These are phyloP conservation scores for Penicillium roqueforti DNA, from an alignment of 495 filamentous ascomycete species.

Conservation along the genomic window DNA sequence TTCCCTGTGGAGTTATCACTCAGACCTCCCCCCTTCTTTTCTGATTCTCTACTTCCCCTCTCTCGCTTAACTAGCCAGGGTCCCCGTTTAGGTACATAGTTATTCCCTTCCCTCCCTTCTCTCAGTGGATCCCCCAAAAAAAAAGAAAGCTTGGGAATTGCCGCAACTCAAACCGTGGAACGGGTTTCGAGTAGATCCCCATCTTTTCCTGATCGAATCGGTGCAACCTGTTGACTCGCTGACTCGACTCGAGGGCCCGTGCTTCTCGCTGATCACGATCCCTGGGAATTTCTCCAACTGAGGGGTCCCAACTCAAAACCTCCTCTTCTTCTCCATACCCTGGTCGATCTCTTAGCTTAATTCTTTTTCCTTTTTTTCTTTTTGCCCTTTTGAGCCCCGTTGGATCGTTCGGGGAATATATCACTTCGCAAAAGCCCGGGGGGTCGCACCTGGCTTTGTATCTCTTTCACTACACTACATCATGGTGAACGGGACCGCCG, in stretches of 20 bases:
- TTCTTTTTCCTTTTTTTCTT: constrained; percentile 12
- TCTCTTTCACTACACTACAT: constrained; percentile 14
- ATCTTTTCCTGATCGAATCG: constrained; percentile 25
- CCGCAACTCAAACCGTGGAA: constrained; percentile 35
- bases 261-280: constrained; percentile 43
- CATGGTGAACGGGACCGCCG: constrained; percentile 45
- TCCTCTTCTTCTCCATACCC: constrained; percentile 31
- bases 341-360: constrained; percentile 34
- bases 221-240: constrained; percentile 29
- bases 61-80: background rate
- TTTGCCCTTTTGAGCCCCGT: background rate
- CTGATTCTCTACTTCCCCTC: background rate
- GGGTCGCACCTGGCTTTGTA: constrained; percentile 10
- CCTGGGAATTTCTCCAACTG: constrained; percentile 28
- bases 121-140: background rate
- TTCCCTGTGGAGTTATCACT: background rate
- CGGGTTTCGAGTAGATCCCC: constrained; percentile 26
- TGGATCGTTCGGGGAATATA: constrained; percentile 9
- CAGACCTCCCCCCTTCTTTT: background rate
- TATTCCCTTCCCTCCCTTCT: background rate
- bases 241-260: constrained; percentile 32
- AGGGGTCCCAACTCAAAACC: constrained; percentile 35
- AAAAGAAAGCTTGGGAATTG: constrained; percentile 29
- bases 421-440: constrained; percentile 1
- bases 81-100: background rate